Evolutionary conservation across 805 yeast genomes (phyloP), one percentile per base, ranked within the genome.

Genomic region (Metschnikowia matae): DNA sequence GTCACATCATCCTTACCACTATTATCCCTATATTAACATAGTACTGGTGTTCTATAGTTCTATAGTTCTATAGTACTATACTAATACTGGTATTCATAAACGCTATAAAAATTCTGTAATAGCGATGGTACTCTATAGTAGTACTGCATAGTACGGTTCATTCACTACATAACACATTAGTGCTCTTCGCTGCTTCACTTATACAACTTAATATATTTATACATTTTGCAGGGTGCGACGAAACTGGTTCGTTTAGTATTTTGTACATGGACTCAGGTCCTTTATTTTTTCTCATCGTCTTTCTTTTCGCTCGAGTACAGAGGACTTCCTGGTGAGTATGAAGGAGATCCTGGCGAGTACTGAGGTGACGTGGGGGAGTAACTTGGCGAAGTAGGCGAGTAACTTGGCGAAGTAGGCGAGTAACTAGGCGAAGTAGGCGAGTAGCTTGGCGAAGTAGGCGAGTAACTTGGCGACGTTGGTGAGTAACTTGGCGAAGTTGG

Each of bases 321-420:
- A 36, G 69, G 69, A 2, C 84, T 78, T 0, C 86, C 82, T 39
- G 90, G 90, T 8, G 80, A 71, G 64, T 84, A 85, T 2, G 46
- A 34, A 43, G 69, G 76, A 1, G 85, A 79, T 2, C 69, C 64
- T 35, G 70, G 70, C 14, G 68, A 63, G 56, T 66, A 62, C 15
- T 41, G 29, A 18, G 60, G 60, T 37, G 59, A 54, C 23, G 59
- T 56, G 29, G 60, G 60, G 43, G 56, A 51, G 53, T 57, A 57
- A n/a, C 44, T 38, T 14, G 60, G 60, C 48, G 56, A 54, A n/a
- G 65, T 61, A 33, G 65, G 65, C 4, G 65, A 61, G 54, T 61
- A 61, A n/a, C 48, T 40, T 23, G 65, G 65, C 21, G 63, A 59
- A 6, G 65, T 62, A 21, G 65, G 65, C 11, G 62, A 57, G 48